Evolutionary conservation across 495 filamentous ascomycete genomes (phyloP).

Genomic region (Xylaria bambusicola): DNA sequence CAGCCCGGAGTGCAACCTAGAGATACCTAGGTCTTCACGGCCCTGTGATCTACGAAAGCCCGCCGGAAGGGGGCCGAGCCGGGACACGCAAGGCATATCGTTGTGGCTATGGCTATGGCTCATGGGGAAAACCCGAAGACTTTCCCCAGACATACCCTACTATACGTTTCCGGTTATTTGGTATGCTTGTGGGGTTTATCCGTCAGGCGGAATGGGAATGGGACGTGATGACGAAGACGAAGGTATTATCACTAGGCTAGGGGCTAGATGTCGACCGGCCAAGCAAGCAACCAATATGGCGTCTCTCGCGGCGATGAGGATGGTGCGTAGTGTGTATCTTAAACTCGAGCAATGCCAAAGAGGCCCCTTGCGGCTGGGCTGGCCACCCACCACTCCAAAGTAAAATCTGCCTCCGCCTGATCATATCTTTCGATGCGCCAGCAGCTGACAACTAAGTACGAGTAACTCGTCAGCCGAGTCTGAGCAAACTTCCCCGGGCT

Average conservation of each 20-base stretch:
- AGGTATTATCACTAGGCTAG: too few species aligned
- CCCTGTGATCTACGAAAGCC: conserved; percentile 10
- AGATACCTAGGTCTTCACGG: background rate
- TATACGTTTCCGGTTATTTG: conserved; percentile 13
- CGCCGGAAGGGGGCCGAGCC: conserved; percentile 9
- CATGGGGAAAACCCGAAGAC: background rate
- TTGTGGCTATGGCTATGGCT: conserved; percentile 1
- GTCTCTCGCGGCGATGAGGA: background rate
- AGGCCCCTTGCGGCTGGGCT: too few species aligned
- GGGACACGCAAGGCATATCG: conserved; percentile 2
- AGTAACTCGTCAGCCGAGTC: background rate
- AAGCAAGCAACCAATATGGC: background rate
- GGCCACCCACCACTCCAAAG: background rate
- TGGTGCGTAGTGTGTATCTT: too few species aligned
- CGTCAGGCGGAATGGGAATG: background rate
- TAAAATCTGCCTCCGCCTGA: background rate
- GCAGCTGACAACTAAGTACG: too few species aligned
- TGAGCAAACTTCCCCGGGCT: background rate
- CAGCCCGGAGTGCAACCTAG: background rate
- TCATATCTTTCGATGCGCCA: background rate
- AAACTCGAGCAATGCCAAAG: too few species aligned
- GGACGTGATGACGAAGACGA: background rate
- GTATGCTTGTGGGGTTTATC: conserved; percentile 4
- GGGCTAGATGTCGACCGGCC: background rate
- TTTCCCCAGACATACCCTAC: background rate